Conservation (phyloP, 805 yeast species). For the Hanseniaspora taiwanica region DNA sequence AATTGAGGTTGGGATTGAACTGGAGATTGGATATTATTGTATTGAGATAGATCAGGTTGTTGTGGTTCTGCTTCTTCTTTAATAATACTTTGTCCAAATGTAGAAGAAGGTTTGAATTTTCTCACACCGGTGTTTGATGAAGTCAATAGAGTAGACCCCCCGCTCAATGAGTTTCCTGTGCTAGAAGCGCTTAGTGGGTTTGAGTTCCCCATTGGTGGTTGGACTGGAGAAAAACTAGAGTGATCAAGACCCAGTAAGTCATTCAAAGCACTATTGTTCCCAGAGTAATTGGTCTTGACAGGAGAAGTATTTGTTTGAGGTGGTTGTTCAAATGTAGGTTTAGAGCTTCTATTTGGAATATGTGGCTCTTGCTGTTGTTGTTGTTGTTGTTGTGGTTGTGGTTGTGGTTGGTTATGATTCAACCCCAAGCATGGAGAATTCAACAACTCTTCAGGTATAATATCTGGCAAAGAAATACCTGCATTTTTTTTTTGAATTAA, state of each 20-base stretch:
- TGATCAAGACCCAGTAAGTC: slow-evolving; percentile 47
- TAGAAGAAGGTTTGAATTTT: slow-evolving; percentile 67
- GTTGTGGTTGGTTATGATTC: slow-evolving; percentile 7
- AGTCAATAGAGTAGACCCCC: slow-evolving; percentile 20
- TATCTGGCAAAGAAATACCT: slow-evolving; percentile 67
- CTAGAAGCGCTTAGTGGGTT: slow-evolving; percentile 25
- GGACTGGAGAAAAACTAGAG: slow-evolving; percentile 36
- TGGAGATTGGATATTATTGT: too few species aligned
- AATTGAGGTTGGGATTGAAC: slow-evolving; percentile 35
- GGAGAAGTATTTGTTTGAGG: slow-evolving; percentile 6
- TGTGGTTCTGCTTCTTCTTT: slow-evolving; percentile 20
- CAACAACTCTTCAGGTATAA: slow-evolving; percentile 55
- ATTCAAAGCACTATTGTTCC: slow-evolving; percentile 38
- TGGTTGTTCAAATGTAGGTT: slow-evolving; percentile 20
- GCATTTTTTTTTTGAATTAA: slow-evolving; percentile 73
- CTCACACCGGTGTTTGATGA: slow-evolving; percentile 22
- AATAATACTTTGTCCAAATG: slow-evolving; percentile 67
- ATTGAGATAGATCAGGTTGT: slow-evolving; percentile 8
- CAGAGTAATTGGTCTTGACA: slow-evolving; percentile 9
- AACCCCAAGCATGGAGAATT: slow-evolving; percentile 23
- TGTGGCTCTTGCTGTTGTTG: slow-evolving; percentile 9
- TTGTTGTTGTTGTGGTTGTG: slow-evolving; percentile 9
- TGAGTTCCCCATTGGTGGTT: slow-evolving; percentile 5
- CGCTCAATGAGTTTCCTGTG: slow-evolving; percentile 5
- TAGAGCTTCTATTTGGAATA: slow-evolving; percentile 27